A percentile compares a stretch with the other conserved stretches of the same genome.
Conservation (phyloP, 768 basidiomycete species). For the Piloderma croceum region DNA sequence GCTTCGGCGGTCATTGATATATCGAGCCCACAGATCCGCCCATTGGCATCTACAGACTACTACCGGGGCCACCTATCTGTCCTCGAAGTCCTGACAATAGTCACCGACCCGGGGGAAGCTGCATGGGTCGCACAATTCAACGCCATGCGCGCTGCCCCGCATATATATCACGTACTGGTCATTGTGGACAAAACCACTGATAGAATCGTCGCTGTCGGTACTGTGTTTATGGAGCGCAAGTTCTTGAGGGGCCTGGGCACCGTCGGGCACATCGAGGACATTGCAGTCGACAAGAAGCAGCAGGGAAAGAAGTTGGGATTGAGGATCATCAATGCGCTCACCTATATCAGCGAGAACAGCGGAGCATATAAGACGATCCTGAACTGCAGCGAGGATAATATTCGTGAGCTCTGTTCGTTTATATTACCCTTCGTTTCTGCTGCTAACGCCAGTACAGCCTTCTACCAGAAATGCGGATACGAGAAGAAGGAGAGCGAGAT, state of each 20-base stretch:
- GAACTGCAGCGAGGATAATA: constrained; percentile 87
- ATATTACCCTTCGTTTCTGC: constrained; percentile 3
- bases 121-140: constrained; percentile 72
- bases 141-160: constrained; percentile 44
- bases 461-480: constrained; percentile 95
- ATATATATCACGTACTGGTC: constrained; percentile 82
- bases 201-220: constrained; percentile 77
- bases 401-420: constrained; percentile 58
- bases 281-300: constrained; percentile 81
- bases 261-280: constrained; percentile 97
- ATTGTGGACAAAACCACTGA: constrained; percentile 72
- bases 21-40: constrained; percentile 62
- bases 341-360: constrained; percentile 69
- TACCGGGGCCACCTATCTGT: constrained; percentile 77
- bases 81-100: constrained; percentile 65
- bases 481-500: constrained; percentile 91
- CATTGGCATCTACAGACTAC: constrained; percentile 82
- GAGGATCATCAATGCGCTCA: constrained; percentile 81
- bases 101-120: constrained; percentile 57
- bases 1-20: background rate
- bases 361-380: constrained; percentile 97
- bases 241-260: constrained; percentile 81
- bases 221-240: constrained; percentile 88
- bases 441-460: constrained; percentile 48
- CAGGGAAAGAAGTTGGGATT: constrained; percentile 92